Base-by-base conservation (phyloP, 805 yeast species). In the Teunomyces barrocoloradensis region DNA sequence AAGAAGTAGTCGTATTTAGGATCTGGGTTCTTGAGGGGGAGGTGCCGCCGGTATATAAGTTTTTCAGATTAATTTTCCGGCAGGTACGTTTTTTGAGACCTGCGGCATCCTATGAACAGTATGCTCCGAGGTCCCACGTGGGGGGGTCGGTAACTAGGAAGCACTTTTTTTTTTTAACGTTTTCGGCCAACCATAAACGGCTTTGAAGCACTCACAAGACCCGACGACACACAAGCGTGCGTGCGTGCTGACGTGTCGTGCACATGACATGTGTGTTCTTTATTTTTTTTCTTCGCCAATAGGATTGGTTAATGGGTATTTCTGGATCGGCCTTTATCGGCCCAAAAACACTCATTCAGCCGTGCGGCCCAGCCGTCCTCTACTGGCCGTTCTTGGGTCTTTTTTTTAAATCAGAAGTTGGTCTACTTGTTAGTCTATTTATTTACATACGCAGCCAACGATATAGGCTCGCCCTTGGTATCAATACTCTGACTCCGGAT, bases 401-500 rank as follows among this genome's bases (percentile, higher is more conserved):
- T 6, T 34, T 17, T 17, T 18, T 17, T 17, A 10, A 10, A 10
- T 34, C 20, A 18, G 20, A 18, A 17, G 27, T 21, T 11, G 13
- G 12, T 35, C 27, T 18, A 10, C 23, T 17, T 9, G 11, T 17
- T 27, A 34, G 27, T 23, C 25, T 21, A 30, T 30, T 20, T 33
- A 33, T 42, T 6, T 30, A 32, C 34, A 39, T 39, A 9, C 5
- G 32, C 28, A 17, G 32, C 13, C 33, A 39, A 29, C 23, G 34
- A 28, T 5, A 39, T 17, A 6, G 34, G 25, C 21, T 32, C 37
- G 37, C 37, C 44, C 30, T 39, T 39, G 25, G 40, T 13, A 30
- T 30, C 36, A 18, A 29, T 17, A 20, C 17, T 41, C 36, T 27
- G 29, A 17, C 42, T 42, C 53, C 62, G 62, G 46, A 62, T 55